These are phyloP conservation scores for Suhomyces emberorum DNA, from an alignment of 805 yeast genomes.

Conservation along the genomic window DNA sequence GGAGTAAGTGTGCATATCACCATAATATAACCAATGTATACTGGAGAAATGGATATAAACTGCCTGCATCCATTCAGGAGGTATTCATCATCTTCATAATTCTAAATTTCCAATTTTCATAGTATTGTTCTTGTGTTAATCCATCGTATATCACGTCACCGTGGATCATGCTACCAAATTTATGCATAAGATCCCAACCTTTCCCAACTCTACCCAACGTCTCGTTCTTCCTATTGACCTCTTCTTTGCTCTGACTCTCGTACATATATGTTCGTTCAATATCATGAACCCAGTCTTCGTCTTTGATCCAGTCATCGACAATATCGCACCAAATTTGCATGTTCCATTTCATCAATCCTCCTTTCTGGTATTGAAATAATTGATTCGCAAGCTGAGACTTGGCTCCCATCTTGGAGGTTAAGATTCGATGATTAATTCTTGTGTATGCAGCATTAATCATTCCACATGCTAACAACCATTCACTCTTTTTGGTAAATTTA, in stretches of 20 bases:
- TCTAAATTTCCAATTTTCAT: slow-evolving; percentile 25
- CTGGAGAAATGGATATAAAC: too few relatives aligned
- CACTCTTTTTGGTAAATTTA: slow-evolving; percentile 50
- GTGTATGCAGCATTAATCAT: slow-evolving; percentile 56
- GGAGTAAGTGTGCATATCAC: too few relatives aligned
- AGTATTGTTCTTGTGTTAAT: slow-evolving; percentile 28
- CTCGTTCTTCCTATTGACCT: slow-evolving; percentile 22
- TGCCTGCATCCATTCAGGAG: too few relatives aligned
- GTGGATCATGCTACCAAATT: slow-evolving; percentile 34
- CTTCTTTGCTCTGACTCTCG: slow-evolving; percentile 23
- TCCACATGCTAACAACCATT: slow-evolving; percentile 72
- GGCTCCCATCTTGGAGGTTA: slow-evolving; percentile 47
- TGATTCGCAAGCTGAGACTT: slow-evolving; percentile 47
- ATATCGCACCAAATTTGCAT: slow-evolving; percentile 51
- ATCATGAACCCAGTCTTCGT: slow-evolving; percentile 61
- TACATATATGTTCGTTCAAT: slow-evolving; percentile 45
- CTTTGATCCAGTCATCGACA: slow-evolving; percentile 51
- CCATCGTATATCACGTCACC: slow-evolving; percentile 29
- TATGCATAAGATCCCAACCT: slow-evolving; percentile 28
- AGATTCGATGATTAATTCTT: slow-evolving; percentile 47
- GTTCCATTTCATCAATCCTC: slow-evolving; percentile 48
- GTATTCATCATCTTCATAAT: too few relatives aligned
- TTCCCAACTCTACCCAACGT: slow-evolving; percentile 27
- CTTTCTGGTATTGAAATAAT: slow-evolving; percentile 52
- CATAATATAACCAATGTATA: too few relatives aligned